Percentiles rank a stretch among this genome's conserved stretches.
phyloP scores from a whole-genome alignment of 192 early-diverging fungal species.

The Coemansia sp. region DNA sequence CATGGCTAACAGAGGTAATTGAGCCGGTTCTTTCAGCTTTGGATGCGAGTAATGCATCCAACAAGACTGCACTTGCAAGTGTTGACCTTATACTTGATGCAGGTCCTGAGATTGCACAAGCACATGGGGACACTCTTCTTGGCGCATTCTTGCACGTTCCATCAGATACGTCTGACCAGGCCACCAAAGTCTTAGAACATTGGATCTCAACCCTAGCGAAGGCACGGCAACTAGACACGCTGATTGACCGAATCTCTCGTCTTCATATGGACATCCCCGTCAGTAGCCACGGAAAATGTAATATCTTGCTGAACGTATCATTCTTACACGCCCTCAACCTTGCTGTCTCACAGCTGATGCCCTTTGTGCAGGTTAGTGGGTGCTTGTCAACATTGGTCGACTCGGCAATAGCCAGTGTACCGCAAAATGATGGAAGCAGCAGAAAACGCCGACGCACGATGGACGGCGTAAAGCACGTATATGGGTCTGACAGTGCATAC shows the following conservation, averaged over 20 bases:
- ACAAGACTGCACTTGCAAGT: conserved; percentile 22
- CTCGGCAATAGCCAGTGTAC: conserved; percentile 9
- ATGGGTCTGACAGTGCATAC: background rate
- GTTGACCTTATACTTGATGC: conserved; percentile 35
- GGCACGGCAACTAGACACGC: conserved; percentile 32
- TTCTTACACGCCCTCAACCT: conserved; percentile 17
- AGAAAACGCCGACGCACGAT: conserved; percentile 27
- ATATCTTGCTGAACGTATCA: conserved; percentile 20
- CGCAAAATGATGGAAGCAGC: background rate
- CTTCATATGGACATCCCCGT: conserved; percentile 2
- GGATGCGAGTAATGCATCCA: conserved; percentile 1
- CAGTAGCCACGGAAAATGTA: background rate
- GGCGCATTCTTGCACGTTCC: conserved; percentile 21
- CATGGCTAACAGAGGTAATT: conserved; percentile 25
- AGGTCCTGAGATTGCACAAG: conserved; percentile 28
- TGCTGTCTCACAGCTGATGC: conserved; percentile 43
- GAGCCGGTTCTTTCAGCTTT: conserved; percentile 13
- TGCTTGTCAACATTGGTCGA: conserved; percentile 20
- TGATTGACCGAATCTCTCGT: conserved; percentile 17
- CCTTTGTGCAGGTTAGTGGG: conserved; percentile 28
- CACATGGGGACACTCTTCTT: conserved; percentile 17
- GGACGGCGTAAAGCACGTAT: background rate
- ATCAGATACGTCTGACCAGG: background rate
- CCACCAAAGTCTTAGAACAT: conserved; percentile 14
- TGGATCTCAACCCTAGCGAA: conserved; percentile 28